Evolutionary conservation across 106 monocot genomes (phyloP).

Genomic region (Cymbidium sinense): DNA sequence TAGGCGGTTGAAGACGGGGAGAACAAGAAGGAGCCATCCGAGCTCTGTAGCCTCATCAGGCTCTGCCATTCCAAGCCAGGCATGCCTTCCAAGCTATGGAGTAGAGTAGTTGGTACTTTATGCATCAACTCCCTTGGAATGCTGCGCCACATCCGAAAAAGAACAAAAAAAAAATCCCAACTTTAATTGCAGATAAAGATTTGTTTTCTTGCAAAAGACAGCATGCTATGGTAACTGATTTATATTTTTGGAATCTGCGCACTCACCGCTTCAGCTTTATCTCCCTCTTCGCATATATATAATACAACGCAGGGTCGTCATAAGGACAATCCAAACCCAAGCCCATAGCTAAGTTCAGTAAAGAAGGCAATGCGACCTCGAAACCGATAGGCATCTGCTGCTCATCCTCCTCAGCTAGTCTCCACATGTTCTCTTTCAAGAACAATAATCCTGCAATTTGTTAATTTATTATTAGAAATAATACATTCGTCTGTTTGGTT

Average conservation of each 20-base stretch:
- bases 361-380: slow-evolving; percentile 83
- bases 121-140: slow-evolving; percentile 87
- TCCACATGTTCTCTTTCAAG: slow-evolving; percentile 60
- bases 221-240: not conserved
- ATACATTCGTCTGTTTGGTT: no score
- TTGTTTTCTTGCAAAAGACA: not conserved
- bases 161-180: not conserved
- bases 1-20: slow-evolving; percentile 89
- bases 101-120: slow-evolving; percentile 75
- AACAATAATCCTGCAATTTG: slow-evolving; percentile 39
- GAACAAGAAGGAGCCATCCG: slow-evolving; percentile 84
- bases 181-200: not conserved
- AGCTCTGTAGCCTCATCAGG: slow-evolving; percentile 54
- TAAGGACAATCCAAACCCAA: slow-evolving; percentile 56
- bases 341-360: slow-evolving; percentile 56
- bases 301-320: slow-evolving; percentile 40
- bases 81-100: slow-evolving; percentile 95
- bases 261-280: slow-evolving; percentile 71
- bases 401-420: slow-evolving; percentile 47
- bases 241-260: not conserved
- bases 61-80: slow-evolving; percentile 59
- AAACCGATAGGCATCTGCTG: slow-evolving; percentile 90
- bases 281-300: slow-evolving; percentile 49
- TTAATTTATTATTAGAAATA: not conserved
- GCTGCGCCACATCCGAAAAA: slow-evolving; percentile 23